Base-by-base conservation (phyloP, 2,329 filamentous ascomycete genomes). In the Coccinonectria pachysandricola region DNA sequence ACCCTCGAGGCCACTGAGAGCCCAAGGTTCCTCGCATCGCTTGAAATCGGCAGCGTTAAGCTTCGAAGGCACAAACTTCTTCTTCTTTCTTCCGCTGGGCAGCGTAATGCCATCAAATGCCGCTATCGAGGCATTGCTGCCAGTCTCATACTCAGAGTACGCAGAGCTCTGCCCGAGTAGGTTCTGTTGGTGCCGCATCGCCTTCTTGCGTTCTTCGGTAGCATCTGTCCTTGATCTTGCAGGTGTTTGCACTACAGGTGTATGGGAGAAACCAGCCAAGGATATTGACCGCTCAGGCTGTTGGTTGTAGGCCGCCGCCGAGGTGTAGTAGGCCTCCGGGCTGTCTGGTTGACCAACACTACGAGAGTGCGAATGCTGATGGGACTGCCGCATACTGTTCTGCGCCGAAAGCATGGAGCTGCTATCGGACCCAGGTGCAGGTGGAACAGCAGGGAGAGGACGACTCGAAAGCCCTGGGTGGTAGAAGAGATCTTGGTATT, bases 181-280 rank as follows among this genome's bases (percentile, higher is more conserved):
- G 15, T 69, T 52, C 23, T 68, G 67, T 23, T 68, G 65, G 27
- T 70, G 53, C 22, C 68, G 65, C 32, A 68, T 64, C 51, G 62
- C 53, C 46, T 62, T 65, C 43, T 65, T 69, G 19, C 73, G 64
- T 42, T 77, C 71, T 36, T 78, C 79, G 19, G 93, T 81, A 19
- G 87, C 87, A 58, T 98, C 91, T 7, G 91, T 98, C 55, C 92
- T 87, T 18, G 91, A 95, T 31, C 91, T 74, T 19, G 83, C 79
- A n/a, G 91, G 86, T 15, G 86, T 71, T 37, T 82, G 71, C 15
- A 88, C 70, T 32, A 77, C 71, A 17, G 87, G 86, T 6, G 82
- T 81, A 36, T 78, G 83, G 46, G 77, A 83, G 50, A 92, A 83
- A 37, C 75, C 85, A 4, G 81, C 77, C 31, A 96, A 57, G 15